Base-by-base conservation (phyloP, 1,284 basidiomycete species). In the Apiotrichum akiyoshidainum region DNA sequence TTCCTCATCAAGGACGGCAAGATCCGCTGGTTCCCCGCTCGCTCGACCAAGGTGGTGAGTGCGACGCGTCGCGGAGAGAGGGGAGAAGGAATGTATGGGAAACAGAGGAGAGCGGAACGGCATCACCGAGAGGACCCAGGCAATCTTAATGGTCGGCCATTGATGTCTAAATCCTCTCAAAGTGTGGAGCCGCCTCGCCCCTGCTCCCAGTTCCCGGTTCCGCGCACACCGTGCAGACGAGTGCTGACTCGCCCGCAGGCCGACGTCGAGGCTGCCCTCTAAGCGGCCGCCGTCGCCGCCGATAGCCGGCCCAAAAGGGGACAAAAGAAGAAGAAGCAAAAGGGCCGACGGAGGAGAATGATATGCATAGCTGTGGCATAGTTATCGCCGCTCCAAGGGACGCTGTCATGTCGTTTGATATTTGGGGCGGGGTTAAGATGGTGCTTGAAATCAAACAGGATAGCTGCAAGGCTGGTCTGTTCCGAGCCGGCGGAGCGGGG, bases 1-100 rank as follows among this genome's bases (percentile, higher is more conserved):
- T 81, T 82, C 73, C 70, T 82, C 34, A 68, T 82, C 58, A 78
- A 78, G 65, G 63, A 79, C 44, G 81, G 81, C 52, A 77, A 81
- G 57, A 78, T 82, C 63, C 72, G 74, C 40, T 79, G 80, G 74
- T 79, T 81, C 68, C 79, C 77, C 50, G 78, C 79, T 14, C 70
- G 79, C 51, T 72, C 69, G 41, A 79, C 78, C 51, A 77, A 78
- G 65, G 79, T 79, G 19, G 75, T 76, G 49, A 67, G 73, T 75
- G 26, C 7, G 31, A 22, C 26, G 26, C 26, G 26, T 31, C 26
- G 26, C 26, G 26, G 26, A 31, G 13, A n/a, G 34, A 16, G 4
- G 16, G 13, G 17, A 12, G 16, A n/a, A 12, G 40, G 17, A 16
- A 16, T 4, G 16, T 3, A 41, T 16, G 40, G n/a, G 40, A n/a